These are phyloP conservation scores for Periconia macrospinosa DNA, from an alignment of 2,329 filamentous ascomycete genomes.

Conservation along the genomic window DNA sequence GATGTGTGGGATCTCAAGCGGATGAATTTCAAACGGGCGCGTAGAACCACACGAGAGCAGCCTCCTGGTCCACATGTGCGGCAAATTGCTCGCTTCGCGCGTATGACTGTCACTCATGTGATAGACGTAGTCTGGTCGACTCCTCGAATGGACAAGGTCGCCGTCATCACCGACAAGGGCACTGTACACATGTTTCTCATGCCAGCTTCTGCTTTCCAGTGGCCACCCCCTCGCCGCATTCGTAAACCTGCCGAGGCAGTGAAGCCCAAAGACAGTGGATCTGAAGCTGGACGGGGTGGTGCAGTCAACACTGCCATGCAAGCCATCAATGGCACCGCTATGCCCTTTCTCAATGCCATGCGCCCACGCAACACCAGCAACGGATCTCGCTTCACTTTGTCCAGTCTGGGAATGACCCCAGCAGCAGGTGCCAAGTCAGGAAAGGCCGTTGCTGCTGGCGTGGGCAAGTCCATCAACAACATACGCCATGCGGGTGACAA, in stretches of 20 bases:
- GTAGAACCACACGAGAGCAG: slow-evolving; percentile 33
- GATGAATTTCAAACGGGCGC: slow-evolving; percentile 50
- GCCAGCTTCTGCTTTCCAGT: slow-evolving; percentile 78
- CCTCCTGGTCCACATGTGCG: slow-evolving; percentile 60
- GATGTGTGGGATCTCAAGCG: slow-evolving; percentile 78
- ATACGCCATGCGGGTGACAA: slow-evolving; percentile 76
- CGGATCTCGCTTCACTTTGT: slow-evolving; percentile 39
- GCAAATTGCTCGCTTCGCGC: slow-evolving; percentile 84
- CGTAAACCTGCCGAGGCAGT: slow-evolving; percentile 27
- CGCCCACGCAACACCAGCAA: slow-evolving; percentile 37
- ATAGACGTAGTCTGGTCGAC: slow-evolving; percentile 87
- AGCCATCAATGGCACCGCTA: slow-evolving; percentile 48
- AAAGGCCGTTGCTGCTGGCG: slow-evolving; percentile 71
- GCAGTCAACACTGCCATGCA: slow-evolving; percentile 46
- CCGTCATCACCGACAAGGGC: slow-evolving; percentile 91
- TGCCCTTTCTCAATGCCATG: slow-evolving; percentile 40
- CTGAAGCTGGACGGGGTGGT: slow-evolving; percentile 34
- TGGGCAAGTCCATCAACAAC: slow-evolving; percentile 72
- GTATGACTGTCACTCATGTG: slow-evolving; percentile 88
- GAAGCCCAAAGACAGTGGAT: slow-evolving; percentile 35
- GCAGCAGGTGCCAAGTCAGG: slow-evolving; percentile 60
- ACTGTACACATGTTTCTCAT: slow-evolving; percentile 92
- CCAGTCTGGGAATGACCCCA: slow-evolving; percentile 44
- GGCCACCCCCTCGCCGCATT: slow-evolving; percentile 71
- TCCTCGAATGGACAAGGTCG: slow-evolving; percentile 78